These are phyloP conservation scores for Ramaria rubella DNA, from an alignment of 768 basidiomycete genomes.

Conservation along the genomic window DNA sequence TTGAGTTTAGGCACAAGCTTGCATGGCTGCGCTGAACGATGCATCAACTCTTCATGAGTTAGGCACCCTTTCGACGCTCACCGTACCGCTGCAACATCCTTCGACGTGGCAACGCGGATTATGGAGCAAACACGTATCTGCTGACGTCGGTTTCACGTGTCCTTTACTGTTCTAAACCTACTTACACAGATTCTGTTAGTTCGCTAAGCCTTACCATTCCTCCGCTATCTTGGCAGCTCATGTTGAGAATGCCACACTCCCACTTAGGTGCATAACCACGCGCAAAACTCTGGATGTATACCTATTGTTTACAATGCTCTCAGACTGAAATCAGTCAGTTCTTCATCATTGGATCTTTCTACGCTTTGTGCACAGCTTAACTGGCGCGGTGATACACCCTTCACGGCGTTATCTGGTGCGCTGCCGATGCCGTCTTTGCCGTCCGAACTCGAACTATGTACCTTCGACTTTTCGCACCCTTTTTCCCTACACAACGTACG, in stretches of 20 bases:
- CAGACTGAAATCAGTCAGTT: slow-evolving; percentile 31
- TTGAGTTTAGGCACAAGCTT: slow-evolving; percentile 18
- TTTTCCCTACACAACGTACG: slow-evolving; percentile 16
- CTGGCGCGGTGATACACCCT: slow-evolving; percentile 45
- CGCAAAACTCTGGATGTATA: not conserved
- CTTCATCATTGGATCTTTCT: slow-evolving; percentile 31
- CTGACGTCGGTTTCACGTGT: slow-evolving; percentile 25
- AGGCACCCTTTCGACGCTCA: slow-evolving; percentile 32
- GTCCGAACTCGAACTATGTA: slow-evolving; percentile 26
- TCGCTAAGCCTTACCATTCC: slow-evolving; percentile 36
- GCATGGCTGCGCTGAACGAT: slow-evolving; percentile 53
- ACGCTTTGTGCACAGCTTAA: slow-evolving; percentile 44
- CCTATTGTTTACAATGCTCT: not conserved
- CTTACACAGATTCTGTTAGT: not conserved
- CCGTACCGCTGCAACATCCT: slow-evolving; percentile 44
- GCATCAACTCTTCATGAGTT: slow-evolving; percentile 46
- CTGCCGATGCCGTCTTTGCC: slow-evolving; percentile 35
- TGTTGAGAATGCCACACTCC: slow-evolving; percentile 52
- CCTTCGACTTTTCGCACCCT: slow-evolving; percentile 34
- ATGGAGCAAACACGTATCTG: slow-evolving; percentile 21
- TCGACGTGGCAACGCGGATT: slow-evolving; percentile 33
- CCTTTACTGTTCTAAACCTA: not conserved
- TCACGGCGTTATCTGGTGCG: slow-evolving; percentile 50
- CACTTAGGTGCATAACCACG: slow-evolving; percentile 40
- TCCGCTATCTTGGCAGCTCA: slow-evolving; percentile 56